Base-by-base conservation (phyloP, 2,329 filamentous ascomycete genomes). In the Fusarium piperis region DNA sequence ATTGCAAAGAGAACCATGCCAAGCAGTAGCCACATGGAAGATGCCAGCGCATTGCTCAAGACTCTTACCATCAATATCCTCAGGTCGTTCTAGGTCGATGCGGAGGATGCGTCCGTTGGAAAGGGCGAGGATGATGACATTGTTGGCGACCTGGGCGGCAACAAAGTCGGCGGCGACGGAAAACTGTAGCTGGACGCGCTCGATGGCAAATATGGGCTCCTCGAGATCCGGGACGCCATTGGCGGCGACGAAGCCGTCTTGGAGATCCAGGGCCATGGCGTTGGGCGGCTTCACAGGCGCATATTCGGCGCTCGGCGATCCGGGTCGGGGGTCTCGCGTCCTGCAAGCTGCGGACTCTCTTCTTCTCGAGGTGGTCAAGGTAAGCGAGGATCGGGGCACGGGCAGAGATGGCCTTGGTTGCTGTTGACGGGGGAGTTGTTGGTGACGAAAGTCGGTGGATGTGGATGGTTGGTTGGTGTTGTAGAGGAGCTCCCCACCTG, bases 61-160 rank as follows among this genome's bases (percentile, higher is more conserved):
- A 59, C 36, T 62, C 83, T 71, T 81, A 94, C 91, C 93, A 83
- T 99, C 96, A 78, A 99, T 98, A 81, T 99, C 96, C 78, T 95
- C 94, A 7, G 96, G 93, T 78, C 92, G 93, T 81, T 98, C 94
- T 58, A 98, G 85, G 80, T 98, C 96, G 80, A 99, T 99, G 67
- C 96, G 91, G 66, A 99, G 85, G 71, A 99, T 96, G 75, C 95
- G 92, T 57, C 94, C 94, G 65, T 95, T 98, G 6, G 94, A 95
- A 38, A 99, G 88, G 41, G 96, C 96, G 58, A 99, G 87, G 23
- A 98, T 91, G 64, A 99, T 88, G 68, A 98, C 95, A 85, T 99
- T 98, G 83, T 99, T 98, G 72, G 95, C 95, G 62, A 98, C 95
- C 82, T 98, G 95, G 41, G 95, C 95, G 18, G 96, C 95, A 53